Conservation (phyloP, 352 stramenopile genomes). For the Phytopythium mirpurense region DNA sequence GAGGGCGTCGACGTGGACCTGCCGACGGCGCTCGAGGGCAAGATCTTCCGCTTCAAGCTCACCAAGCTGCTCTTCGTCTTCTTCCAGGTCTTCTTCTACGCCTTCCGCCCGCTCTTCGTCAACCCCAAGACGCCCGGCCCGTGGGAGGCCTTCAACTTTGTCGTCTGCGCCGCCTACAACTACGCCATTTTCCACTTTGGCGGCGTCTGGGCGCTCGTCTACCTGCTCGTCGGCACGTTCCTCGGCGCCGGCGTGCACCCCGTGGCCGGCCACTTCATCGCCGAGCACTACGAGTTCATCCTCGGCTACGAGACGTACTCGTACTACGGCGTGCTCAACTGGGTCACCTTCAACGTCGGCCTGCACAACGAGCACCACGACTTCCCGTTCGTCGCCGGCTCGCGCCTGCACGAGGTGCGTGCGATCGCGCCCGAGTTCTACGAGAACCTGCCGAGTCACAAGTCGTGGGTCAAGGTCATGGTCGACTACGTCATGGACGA, state of each 20-base stretch:
- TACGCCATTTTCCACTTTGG: slow-evolving; percentile 69
- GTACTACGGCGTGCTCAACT: slow-evolving; percentile 98
- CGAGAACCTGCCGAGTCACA: slow-evolving; percentile 91
- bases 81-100: slow-evolving; percentile 94
- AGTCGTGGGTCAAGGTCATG: slow-evolving; percentile 92
- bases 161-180: slow-evolving; percentile 84
- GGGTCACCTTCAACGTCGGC: slow-evolving; percentile 96
- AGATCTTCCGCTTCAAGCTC: slow-evolving; percentile 83
- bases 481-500: slow-evolving; percentile 92
- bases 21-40: slow-evolving; percentile 86
- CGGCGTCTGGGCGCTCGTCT: slow-evolving; percentile 83
- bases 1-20: slow-evolving; percentile 94
- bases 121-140: slow-evolving; percentile 84
- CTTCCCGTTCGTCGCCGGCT: slow-evolving; percentile 92
- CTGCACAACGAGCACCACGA: slow-evolving; percentile 99
- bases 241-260: slow-evolving; percentile 93
- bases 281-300: slow-evolving; percentile 96
- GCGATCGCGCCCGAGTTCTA: slow-evolving; percentile 94
- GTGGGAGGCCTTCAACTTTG: slow-evolving; percentile 89
- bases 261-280: slow-evolving; percentile 96
- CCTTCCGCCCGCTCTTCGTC: slow-evolving; percentile 88
- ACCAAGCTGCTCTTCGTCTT: slow-evolving; percentile 92
- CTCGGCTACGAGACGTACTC: slow-evolving; percentile 96
- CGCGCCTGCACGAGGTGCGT: slow-evolving; percentile 87
- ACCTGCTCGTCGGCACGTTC: slow-evolving; percentile 90